phyloP scores from a whole-genome alignment of 2,329 filamentous ascomycete genomes.

The Sphaerulina musiva region DNA sequence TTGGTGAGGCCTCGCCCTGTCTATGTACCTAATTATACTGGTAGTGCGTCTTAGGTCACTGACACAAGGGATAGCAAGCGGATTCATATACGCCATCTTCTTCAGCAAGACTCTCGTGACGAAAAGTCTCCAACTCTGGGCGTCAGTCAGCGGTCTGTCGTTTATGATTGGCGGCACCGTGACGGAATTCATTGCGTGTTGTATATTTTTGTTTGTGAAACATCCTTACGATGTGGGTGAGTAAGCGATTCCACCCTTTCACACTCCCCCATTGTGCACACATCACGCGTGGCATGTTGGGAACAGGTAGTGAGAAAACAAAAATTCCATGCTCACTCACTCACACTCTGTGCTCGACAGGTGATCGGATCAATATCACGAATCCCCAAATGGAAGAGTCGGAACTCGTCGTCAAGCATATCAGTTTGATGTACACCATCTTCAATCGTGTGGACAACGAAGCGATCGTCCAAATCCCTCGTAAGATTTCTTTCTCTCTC shows the following conservation, averaged over 20 bases:
- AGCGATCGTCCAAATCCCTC: slow-evolving; percentile 28
- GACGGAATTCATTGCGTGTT: slow-evolving; percentile 91
- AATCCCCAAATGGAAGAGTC: slow-evolving; percentile 9
- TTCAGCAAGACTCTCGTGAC: slow-evolving; percentile 27
- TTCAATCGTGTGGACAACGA: slow-evolving; percentile 31
- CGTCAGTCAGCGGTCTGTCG: slow-evolving; percentile 50
- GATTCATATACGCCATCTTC: slow-evolving; percentile 31
- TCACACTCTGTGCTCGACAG: slow-evolving; percentile 1
- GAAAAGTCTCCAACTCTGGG: slow-evolving; percentile 20
- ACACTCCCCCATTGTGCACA: too few relatives aligned
- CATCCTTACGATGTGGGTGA: slow-evolving; percentile 67
- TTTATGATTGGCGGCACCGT: slow-evolving; percentile 88
- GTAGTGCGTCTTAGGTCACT: not conserved
- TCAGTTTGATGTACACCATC: slow-evolving; percentile 32
- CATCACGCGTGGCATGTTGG: too few relatives aligned
- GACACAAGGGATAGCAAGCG: slow-evolving; percentile 16
- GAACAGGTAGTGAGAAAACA: too few relatives aligned
- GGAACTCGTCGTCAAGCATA: slow-evolving; percentile 31
- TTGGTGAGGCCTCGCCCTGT: slow-evolving; percentile 18
- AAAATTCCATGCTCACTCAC: too few relatives aligned
- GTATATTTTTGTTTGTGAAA: slow-evolving; percentile 96
- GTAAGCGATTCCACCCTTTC: not conserved
- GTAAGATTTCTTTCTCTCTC: slow-evolving; percentile 24
- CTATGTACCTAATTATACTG: not conserved
- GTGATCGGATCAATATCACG: slow-evolving; percentile 26